phyloP scores from a whole-genome alignment of 169 alveolate species.

The Babesia sp. region DNA sequence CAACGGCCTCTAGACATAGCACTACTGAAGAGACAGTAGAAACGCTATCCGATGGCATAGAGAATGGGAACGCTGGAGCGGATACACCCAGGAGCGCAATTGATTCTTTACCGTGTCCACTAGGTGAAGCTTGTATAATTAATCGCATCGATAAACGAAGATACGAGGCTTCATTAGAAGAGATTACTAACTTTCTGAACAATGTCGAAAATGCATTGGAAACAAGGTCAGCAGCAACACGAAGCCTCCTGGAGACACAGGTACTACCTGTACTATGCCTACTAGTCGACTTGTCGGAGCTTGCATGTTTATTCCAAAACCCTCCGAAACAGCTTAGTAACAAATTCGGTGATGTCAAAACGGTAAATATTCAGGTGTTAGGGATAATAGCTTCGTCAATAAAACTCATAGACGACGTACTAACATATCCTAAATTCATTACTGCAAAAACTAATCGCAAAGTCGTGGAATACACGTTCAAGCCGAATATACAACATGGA shows the following conservation, averaged over 20 bases:
- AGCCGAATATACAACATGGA: not conserved
- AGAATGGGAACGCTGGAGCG: not conserved
- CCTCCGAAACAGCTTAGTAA: not conserved
- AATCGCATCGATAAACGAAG: not conserved
- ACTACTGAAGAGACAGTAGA: not conserved
- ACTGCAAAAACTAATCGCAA: not conserved
- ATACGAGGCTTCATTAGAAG: slow-evolving; percentile 2
- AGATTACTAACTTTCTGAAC: slow-evolving; percentile 9
- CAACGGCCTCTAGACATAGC: not conserved
- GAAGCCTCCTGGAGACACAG: slow-evolving; percentile 51
- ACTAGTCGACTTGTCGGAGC: slow-evolving; percentile 16
- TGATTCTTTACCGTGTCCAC: slow-evolving; percentile 22
- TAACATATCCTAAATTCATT: slow-evolving; percentile 34
- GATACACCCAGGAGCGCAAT: not conserved
- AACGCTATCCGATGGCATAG: not conserved
- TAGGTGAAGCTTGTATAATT: slow-evolving; percentile 35
- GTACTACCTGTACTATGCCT: slow-evolving; percentile 23
- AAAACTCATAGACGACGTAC: slow-evolving; percentile 30
- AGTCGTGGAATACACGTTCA: not conserved
- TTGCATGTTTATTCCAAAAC: not conserved
- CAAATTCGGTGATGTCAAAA: not conserved
- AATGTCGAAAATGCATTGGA: slow-evolving; percentile 17
- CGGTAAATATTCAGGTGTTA: not conserved
- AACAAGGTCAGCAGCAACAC: slow-evolving; percentile 1
- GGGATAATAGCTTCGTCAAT: slow-evolving; percentile 11